Percentiles rank a stretch among this genome's conserved stretches.
Evolutionary conservation across 1,284 basidiomycete genomes (phyloP).

Genomic region (Ceratobasidium sp.): DNA sequence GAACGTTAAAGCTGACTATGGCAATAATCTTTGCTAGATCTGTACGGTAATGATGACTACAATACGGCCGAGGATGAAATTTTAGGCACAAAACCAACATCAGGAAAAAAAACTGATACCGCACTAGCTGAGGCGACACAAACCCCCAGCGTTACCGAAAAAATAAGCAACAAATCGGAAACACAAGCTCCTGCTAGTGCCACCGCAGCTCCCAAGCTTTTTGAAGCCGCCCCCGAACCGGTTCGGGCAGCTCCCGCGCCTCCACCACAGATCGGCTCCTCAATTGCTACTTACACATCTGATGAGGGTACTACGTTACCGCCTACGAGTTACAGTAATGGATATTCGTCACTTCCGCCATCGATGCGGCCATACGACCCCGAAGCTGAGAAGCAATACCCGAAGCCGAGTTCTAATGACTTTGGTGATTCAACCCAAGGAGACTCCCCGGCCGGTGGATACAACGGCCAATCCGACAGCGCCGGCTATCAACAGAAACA

Average conservation of each 20-base stretch:
- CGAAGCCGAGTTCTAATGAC: constrained; percentile 11
- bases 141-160: constrained; percentile 45
- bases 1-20: constrained; percentile 38
- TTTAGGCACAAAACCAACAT: constrained; percentile 53
- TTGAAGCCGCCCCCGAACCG: constrained; percentile 26
- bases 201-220: constrained; percentile 17
- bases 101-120: constrained; percentile 39
- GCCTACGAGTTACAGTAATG: constrained; percentile 41
- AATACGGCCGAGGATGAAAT: constrained; percentile 55
- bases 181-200: constrained; percentile 5
- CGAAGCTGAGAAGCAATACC: constrained; percentile 32
- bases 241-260: constrained; percentile 17
- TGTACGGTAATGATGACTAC: constrained; percentile 82
- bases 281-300: constrained; percentile 42
- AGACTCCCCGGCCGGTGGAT: constrained; percentile 11
- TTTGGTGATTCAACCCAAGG: constrained; percentile 10
- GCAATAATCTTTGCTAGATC: constrained; percentile 65
- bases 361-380: constrained; percentile 33
- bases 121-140: constrained; percentile 48
- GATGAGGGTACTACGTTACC: constrained; percentile 46
- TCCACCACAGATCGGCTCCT: constrained; percentile 37
- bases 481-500: constrained; percentile 47
- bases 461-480: constrained; percentile 32
- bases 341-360: constrained; percentile 23
- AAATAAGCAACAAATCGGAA: constrained; percentile 4